Evolutionary conservation across 805 yeast genomes (phyloP), one percentile per base, ranked within the genome.

Genomic region (Yarrowia bubula): DNA sequence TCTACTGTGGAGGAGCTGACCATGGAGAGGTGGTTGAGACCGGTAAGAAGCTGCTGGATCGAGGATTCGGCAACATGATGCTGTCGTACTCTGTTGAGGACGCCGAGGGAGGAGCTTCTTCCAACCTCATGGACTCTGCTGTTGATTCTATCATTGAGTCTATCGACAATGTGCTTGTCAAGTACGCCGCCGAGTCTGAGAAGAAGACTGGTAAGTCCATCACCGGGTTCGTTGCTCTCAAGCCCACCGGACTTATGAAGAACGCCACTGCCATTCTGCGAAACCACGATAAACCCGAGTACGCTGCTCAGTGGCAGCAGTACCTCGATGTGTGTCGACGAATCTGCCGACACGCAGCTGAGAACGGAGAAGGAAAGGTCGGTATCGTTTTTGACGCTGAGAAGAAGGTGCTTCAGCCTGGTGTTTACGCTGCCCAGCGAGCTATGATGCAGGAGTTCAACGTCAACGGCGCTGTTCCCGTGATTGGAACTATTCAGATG

Each of bases 21-120:
- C 81, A 87, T 65, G 75, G 76, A 10, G 89, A 92, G 69, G 95
- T 92, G 13, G 79, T 84, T 64, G 74, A 79, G 65, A 88, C 96
- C 4, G 96, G 96, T 63, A 77, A 80, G 65, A 79, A 84, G 66
- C 80, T 92, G 69, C 80, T 84, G 64, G 75, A 81, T 61, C 81
- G 96, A 67, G 96, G 96, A 9, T 89, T 92, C 72, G 85, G 89
- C 70, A 93, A 92, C 79, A 90, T 92, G 96, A 91, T 92, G 96
- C 79, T 92, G n/a, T 88, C 96, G 1, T 84, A 91, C 74, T 90
- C 97, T 14, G 92, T 92, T 62, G 98, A 92, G 77, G 96, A 95
- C 65, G 87, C 97, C 64, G 90, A 90, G 69, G 97, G 96, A 42
- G 83, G 68, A 13, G 69, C 70, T 8, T 62, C 66, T 22, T 67